Evolutionary conservation across 164 flowering plant species (phyloP), one percentile per base, ranked within the genome.

Genomic region (Cinnamomum chago): DNA sequence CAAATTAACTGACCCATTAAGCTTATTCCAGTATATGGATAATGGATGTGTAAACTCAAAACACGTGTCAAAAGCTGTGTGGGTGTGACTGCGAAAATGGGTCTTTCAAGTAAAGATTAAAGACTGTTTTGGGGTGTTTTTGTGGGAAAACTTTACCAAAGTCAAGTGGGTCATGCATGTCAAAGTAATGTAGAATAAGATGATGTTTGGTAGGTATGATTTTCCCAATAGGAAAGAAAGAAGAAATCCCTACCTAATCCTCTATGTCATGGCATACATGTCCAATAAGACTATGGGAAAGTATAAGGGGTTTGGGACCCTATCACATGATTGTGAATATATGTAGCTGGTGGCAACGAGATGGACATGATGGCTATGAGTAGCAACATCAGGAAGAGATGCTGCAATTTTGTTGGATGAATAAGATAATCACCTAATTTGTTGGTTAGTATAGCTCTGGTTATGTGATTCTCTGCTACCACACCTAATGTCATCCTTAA

Each of bases 171-270:
- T 72, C 68, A 64, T 72, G 52, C 14, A n/a, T 72, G 68, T 72
- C 75, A 50, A 72, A 47, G 28, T 64, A 52, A 14, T 35, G 75
- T 35, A 64, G 75, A 72, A 72, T 15, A 64, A 47, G 68, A 47
- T 40, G 75, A 62, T 72, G 75, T 55, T 64, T 72, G 68, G 75
- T 72, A 72, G 75, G 75, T 72, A 33, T n/a, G 33, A 10, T 40
- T 22, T 72, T 72, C 28, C 62, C 75, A 65, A 40, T 62, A 40
- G 69, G 50, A 65, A 62, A 64, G 33, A 62, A 10, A 35, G 27
- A 52, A 33, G 33, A 47, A 72, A 35, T 64, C 66, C 6, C 68
- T 65, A 72, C 75, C 75, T 64, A 72, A 72, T 72, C 74, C 35
- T 72, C 17, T 35, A 62, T 62, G 68, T 33, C 60, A 72, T 64